Conservation (phyloP, 257 asterid species). For the Scutellaria galericulata region DNA sequence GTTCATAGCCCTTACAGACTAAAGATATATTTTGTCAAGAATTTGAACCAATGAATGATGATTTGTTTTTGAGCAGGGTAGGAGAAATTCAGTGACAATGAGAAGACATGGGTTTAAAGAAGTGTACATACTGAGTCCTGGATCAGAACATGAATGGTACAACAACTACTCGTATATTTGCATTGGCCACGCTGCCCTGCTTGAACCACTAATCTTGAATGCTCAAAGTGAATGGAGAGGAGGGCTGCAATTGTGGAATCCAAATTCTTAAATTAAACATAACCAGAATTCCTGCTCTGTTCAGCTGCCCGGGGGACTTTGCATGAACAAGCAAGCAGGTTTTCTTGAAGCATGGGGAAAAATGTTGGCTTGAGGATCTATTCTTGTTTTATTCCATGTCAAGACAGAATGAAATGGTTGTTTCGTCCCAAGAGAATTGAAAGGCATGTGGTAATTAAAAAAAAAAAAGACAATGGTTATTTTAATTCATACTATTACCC, state of each 20-base stretch:
- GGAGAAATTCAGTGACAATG: slow-evolving; percentile 68
- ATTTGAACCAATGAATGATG: background rate
- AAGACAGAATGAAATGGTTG: too few relatives aligned
- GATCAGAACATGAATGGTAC: slow-evolving; percentile 68
- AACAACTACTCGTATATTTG: slow-evolving; percentile 65
- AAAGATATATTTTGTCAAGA: background rate
- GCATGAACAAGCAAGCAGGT: too few relatives aligned
- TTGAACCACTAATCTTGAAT: slow-evolving; percentile 57
- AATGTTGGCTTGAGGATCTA: too few relatives aligned
- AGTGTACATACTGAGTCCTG: slow-evolving; percentile 79
- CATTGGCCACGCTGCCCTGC: slow-evolving; percentile 72
- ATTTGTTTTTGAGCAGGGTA: slow-evolving; percentile 53
- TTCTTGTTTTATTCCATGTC: too few relatives aligned
- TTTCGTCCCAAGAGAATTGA: too few relatives aligned
- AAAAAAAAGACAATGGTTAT: too few relatives aligned
- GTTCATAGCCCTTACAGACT: background rate
- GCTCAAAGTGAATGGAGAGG: slow-evolving; percentile 76
- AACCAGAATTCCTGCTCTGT: background rate
- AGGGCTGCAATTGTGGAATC: slow-evolving; percentile 60
- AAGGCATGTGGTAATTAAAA: too few relatives aligned
- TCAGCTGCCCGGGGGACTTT: background rate
- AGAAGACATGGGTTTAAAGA: slow-evolving; percentile 71
- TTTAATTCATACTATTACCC: background rate
- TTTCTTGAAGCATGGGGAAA: too few relatives aligned
- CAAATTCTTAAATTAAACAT: slow-evolving; percentile 51